Evolutionary conservation across 495 filamentous ascomycete genomes (phyloP), one percentile per base, ranked within the genome.

Genomic region (Trichoderma erinaceum): DNA sequence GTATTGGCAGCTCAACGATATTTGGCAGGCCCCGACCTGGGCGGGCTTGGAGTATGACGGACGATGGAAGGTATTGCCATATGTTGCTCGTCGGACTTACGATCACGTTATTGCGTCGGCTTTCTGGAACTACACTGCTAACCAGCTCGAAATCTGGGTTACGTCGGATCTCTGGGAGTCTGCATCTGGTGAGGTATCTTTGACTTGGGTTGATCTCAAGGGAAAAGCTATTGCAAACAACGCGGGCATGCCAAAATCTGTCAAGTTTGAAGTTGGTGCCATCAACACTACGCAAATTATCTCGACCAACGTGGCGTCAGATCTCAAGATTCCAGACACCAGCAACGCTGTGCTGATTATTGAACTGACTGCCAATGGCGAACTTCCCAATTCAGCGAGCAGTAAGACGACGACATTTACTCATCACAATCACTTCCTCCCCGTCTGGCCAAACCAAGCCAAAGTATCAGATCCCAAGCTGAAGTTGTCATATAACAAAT

Each of bases 1-100:
- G 6, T 90, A 89, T 73, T 90, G 88, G 88, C 87, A 90, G 73
- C 76, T 90, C 1, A 85, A 90, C 69, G 88, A 89, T 74, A 85
- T 89, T 71, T 89, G 87, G 87, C 85, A 88, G 71, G 87, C 87
- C 4, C 87, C 87, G 0, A 85, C 87, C 0, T 90, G 87, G 87
- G 85, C 88, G 66, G 78, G 86, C 0, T 85, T 88, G 61, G 87
- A 88, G 75, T 87, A 85, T 66, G 82, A 84, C 69, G 87, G 87
- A 5, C 79, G 88, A 4, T 89, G 86, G 87, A 89, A 90, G 70
- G 81, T 61, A 3, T 61, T 61, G 87, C 5, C 77, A 89, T 32
- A 89, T 52, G 76, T 80, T 1, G 83, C 83, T 3, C 83, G 82
- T 66, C 86, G 89, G 64, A 83, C 88, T 50, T 90, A 87, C 72